A percentile compares a stretch with the other conserved stretches of the same genome.
Conservation (phyloP, 495 filamentous ascomycete genomes). For the Penicillium atrosanguineum region DNA sequence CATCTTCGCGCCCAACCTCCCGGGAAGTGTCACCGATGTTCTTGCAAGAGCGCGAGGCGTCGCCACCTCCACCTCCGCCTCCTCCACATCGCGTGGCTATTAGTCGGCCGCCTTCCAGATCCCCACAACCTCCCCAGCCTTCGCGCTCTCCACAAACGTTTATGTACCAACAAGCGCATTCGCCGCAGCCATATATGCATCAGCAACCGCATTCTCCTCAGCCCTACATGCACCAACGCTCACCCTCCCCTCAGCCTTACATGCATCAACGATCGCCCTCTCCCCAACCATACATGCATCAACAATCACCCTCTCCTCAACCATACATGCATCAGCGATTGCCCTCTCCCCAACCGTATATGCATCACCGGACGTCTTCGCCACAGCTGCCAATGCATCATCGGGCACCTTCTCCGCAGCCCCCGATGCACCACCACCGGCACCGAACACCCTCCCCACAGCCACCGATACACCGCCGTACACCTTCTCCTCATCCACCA, state of each 20-base stretch:
- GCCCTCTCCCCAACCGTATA: conserved; percentile 3
- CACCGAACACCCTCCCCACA: conserved; percentile 4
- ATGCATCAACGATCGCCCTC: neutral
- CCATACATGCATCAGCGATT: neutral
- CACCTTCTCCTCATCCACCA: conserved; percentile 4
- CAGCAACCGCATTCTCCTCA: neutral
- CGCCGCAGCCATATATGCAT: neutral
- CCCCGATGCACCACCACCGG: neutral
- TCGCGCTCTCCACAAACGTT: conserved; percentile 4
- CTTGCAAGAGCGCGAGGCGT: conserved; percentile 37
- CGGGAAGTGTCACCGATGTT: conserved; percentile 34
- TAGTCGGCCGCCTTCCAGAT: conserved; percentile 10
- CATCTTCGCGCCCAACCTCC: conserved; percentile 30
- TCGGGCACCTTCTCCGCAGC: conserved; percentile 1
- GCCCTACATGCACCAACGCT: too few species aligned
- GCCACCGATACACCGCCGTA: conserved; percentile 2
- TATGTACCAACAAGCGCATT: conserved; percentile 3
- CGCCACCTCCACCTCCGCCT: conserved; percentile 46
- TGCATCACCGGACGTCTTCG: conserved; percentile 1
- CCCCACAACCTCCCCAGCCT: neutral
- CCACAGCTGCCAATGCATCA: conserved; percentile 10
- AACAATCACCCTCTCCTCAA: neutral
- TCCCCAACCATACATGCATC: conserved; percentile 9
- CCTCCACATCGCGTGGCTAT: conserved; percentile 40
- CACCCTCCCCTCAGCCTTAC: too few species aligned